A percentile compares a stretch with the other conserved stretches of the same genome.
phyloP scores from a whole-genome alignment of 1,284 basidiomycete genomes.

The Phylloboletellus chloephorus region DNA sequence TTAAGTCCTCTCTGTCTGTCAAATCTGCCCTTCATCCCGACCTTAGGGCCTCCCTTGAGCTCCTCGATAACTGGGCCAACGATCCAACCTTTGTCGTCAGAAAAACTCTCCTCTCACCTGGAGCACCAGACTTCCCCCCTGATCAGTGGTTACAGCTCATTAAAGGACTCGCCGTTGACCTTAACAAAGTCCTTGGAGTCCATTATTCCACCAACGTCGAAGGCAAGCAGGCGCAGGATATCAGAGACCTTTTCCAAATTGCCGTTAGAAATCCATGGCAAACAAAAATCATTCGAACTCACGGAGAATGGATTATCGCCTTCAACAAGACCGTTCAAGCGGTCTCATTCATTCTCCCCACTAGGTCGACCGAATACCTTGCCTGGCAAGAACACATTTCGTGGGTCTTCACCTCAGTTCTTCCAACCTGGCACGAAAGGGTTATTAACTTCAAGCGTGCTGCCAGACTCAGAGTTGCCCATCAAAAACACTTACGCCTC shows the following conservation, averaged over 20 bases:
- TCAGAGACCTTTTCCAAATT: slow-evolving; percentile 15
- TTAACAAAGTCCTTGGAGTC: slow-evolving; percentile 10
- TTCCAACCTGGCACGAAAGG: slow-evolving; percentile 3
- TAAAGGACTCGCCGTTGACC: slow-evolving; percentile 1
- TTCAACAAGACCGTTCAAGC: slow-evolving; percentile 22
- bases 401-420: slow-evolving; percentile 20
- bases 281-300: slow-evolving; percentile 16
- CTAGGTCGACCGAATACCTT: slow-evolving; percentile 24
- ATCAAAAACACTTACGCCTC: slow-evolving; percentile 23
- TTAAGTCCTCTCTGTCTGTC: too few relatives aligned
- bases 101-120: not conserved
- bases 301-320: slow-evolving; percentile 27
- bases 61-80: slow-evolving; percentile 1
- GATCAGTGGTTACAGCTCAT: slow-evolving; percentile 10
- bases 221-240: slow-evolving; percentile 1
- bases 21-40: too few relatives aligned
- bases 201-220: slow-evolving; percentile 4
- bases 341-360: slow-evolving; percentile 24
- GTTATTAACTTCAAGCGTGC: slow-evolving; percentile 31
- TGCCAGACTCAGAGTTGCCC: slow-evolving; percentile 20
- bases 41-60: too few relatives aligned
- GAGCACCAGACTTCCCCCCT: slow-evolving; percentile 1
- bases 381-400: slow-evolving; percentile 26
- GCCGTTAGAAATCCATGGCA: slow-evolving; percentile 13
- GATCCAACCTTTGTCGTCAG: not conserved